These are phyloP conservation scores for Hebeloma cylindrosporum DNA, from an alignment of 768 basidiomycete species.

Conservation along the genomic window DNA sequence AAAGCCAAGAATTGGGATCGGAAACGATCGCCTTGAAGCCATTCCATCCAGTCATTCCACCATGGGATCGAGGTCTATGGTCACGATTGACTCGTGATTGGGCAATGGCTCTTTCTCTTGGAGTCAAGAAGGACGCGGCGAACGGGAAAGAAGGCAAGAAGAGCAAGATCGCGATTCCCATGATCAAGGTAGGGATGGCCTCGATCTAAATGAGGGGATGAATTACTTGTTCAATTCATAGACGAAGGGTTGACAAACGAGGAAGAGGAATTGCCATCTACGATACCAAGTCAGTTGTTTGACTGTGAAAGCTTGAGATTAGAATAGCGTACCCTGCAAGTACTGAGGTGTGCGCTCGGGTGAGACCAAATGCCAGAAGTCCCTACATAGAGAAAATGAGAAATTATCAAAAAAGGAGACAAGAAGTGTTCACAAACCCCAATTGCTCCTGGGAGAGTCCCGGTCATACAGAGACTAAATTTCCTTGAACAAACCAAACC, in stretches of 20 bases:
- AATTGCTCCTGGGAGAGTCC: constrained; percentile 55
- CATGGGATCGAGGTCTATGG: constrained; percentile 57
- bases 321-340: constrained; percentile 19
- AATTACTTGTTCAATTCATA: not conserved
- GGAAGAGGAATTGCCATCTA: constrained; percentile 62
- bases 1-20: constrained; percentile 53
- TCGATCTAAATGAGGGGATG: constrained; percentile 40
- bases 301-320: not conserved
- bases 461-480: constrained; percentile 55
- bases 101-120: constrained; percentile 53
- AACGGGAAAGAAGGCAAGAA: constrained; percentile 60
- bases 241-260: constrained; percentile 31
- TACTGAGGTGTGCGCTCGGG: constrained; percentile 46
- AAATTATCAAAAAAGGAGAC: not conserved
- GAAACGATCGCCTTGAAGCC: constrained; percentile 52
- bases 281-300: not conserved
- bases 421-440: constrained; percentile 34
- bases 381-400: constrained; percentile 34
- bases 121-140: constrained; percentile 49
- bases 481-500: not conserved
- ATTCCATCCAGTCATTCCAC: constrained; percentile 56
- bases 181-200: constrained; percentile 53
- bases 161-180: constrained; percentile 47
- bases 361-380: constrained; percentile 56
- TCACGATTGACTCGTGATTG: constrained; percentile 56